Conservation (phyloP, 176 grass and related monocot species). For the Rhynchospora tenuis region DNA sequence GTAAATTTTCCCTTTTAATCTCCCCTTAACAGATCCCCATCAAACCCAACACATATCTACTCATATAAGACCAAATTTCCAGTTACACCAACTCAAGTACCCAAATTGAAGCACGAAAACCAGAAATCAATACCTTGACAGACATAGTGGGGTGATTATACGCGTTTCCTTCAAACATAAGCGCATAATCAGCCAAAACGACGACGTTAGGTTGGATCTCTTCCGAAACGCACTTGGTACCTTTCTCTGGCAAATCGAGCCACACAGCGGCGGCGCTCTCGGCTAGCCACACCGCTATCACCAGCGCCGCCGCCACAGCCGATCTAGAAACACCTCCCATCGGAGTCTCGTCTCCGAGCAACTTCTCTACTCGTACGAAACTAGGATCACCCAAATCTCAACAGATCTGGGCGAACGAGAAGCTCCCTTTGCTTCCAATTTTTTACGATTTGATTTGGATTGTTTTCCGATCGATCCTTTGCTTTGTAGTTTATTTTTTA, state of each 20-base stretch:
- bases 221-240: conserved; percentile 94
- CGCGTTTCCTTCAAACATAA: conserved; percentile 59
- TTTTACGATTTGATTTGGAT: background rate
- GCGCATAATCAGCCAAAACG: conserved; percentile 67
- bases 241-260: conserved; percentile 61
- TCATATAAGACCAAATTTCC: background rate
- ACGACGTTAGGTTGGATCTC: conserved; percentile 95
- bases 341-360: background rate
- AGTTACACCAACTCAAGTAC: background rate
- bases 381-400: background rate
- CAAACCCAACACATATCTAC: background rate
- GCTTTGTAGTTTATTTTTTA: background rate
- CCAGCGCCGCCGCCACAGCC: background rate
- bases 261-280: conserved; percentile 48
- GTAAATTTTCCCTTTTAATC: background rate
- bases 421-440: background rate
- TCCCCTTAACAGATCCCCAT: conserved; percentile 8
- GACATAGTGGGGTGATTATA: conserved; percentile 48
- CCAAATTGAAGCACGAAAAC: background rate
- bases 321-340: background rate
- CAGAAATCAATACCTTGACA: conserved; percentile 36
- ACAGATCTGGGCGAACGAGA: conserved; percentile 12
- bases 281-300: conserved; percentile 21
- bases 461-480: background rate
- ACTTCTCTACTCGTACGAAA: background rate